A percentile compares a stretch with the other conserved stretches of the same genome.
Evolutionary conservation across 2,329 filamentous ascomycete genomes (phyloP).

Genomic region (Chrysoporthe deuterocubensis): DNA sequence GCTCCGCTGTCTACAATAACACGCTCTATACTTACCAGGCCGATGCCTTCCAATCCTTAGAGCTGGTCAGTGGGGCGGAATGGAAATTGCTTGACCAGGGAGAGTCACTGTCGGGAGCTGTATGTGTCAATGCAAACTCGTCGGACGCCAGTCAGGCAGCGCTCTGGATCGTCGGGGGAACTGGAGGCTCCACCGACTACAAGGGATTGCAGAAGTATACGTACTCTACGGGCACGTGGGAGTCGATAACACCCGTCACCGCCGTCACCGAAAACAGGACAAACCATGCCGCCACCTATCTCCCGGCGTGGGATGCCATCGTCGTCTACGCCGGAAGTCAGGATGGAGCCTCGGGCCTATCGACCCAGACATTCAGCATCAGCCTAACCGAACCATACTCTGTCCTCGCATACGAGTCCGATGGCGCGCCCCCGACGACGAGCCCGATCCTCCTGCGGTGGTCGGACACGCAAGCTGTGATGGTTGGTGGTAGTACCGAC

Average conservation of each 20-base stretch:
- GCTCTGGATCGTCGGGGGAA: constrained; percentile 83
- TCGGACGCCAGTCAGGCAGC: constrained; percentile 62
- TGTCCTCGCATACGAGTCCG: constrained; percentile 61
- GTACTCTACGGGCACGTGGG: constrained; percentile 59
- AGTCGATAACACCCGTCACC: constrained; percentile 47
- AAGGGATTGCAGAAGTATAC: constrained; percentile 74
- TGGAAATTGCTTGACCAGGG: constrained; percentile 73
- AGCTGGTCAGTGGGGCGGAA: constrained; percentile 67
- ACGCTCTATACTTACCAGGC: constrained; percentile 84
- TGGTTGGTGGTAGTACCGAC: constrained; percentile 72
- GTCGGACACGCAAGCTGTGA: constrained; percentile 70
- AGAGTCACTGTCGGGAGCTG: constrained; percentile 71
- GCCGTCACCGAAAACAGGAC: constrained; percentile 69
- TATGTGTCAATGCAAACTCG: constrained; percentile 74
- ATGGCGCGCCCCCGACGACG: constrained; percentile 61
- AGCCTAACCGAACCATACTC: constrained; percentile 66
- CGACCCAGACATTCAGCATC: constrained; percentile 78
- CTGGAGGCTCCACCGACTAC: constrained; percentile 59
- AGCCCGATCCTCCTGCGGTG: constrained; percentile 76
- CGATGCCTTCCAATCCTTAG: constrained; percentile 74
- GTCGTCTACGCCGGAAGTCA: constrained; percentile 80
- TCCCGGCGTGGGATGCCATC: constrained; percentile 71
- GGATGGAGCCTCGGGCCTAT: constrained; percentile 59
- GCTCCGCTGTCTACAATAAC: constrained; percentile 79
- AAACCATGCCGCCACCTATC: constrained; percentile 76